phyloP scores from a whole-genome alignment of 371 early-diverging fungal genomes.

The Mucor circinelloides region DNA sequence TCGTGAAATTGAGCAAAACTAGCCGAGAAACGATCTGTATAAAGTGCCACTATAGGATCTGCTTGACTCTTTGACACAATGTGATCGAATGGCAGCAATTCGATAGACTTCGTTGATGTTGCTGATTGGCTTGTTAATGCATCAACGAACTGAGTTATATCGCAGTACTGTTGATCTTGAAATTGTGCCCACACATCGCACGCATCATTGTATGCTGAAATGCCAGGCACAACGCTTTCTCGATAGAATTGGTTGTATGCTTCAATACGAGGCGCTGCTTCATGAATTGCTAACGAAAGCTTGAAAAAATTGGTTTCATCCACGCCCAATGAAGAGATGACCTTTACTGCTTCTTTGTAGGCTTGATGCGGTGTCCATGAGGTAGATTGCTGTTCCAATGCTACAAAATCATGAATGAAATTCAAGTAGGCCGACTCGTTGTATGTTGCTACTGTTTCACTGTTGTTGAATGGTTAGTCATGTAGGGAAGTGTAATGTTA shows the following conservation, averaged over 20 bases:
- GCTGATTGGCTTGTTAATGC: conserved; percentile 20
- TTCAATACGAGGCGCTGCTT: conserved; percentile 77
- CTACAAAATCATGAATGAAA: conserved; percentile 53
- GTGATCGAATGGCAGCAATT: conserved; percentile 51
- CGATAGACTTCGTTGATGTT: conserved; percentile 21
- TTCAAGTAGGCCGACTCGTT: conserved; percentile 66
- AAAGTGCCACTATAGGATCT: conserved; percentile 42
- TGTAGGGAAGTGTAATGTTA: no score
- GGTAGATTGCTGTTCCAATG: conserved; percentile 17
- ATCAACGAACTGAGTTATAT: conserved; percentile 33
- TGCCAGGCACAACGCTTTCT: conserved; percentile 54
- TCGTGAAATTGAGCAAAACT: conserved; percentile 47
- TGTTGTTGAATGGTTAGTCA: conserved; percentile 1
- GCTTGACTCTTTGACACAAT: conserved; percentile 6
- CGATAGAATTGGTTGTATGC: conserved; percentile 81
- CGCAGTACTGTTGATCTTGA: conserved; percentile 64
- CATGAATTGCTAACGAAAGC: conserved; percentile 67
- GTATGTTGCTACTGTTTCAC: conserved; percentile 66
- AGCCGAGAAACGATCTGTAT: conserved; percentile 52
- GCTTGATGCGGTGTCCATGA: conserved; percentile 36
- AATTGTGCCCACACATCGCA: conserved; percentile 78
- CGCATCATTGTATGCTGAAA: conserved; percentile 42
- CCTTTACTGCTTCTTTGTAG: conserved; percentile 41
- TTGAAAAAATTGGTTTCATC: conserved; percentile 46
- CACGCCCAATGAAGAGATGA: conserved; percentile 7